phyloP scores from a whole-genome alignment of 2,329 filamentous ascomycete genomes.

The Cladophialophora immunda region DNA sequence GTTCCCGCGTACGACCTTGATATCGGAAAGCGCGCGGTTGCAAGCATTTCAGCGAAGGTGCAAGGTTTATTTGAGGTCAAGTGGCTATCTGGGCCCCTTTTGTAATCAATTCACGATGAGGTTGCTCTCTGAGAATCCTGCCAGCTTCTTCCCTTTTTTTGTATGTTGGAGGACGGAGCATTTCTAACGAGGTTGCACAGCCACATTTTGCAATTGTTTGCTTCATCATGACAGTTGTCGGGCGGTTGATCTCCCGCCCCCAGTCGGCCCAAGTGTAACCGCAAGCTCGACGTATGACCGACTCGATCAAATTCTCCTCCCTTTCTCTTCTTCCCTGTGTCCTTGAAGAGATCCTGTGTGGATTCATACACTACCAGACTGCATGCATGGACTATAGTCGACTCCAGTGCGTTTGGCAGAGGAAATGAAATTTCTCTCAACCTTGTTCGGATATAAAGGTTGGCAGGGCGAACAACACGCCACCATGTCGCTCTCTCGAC shows the following conservation, averaged over 20 bases:
- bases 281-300: background rate
- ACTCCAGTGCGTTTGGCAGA: background rate
- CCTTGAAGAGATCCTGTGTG: background rate
- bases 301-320: background rate
- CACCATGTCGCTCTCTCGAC: background rate
- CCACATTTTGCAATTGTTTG: constrained; percentile 5
- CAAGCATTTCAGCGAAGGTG: background rate
- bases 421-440: constrained; percentile 11
- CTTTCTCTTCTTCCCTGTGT: background rate
- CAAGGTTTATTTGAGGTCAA: no score
- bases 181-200: background rate
- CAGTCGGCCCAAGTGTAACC: background rate
- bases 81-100: no score
- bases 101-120: background rate
- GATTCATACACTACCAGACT: background rate
- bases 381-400: background rate
- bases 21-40: background rate
- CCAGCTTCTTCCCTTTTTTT: background rate
- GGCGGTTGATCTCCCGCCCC: constrained; percentile 12
- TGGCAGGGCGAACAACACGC: background rate
- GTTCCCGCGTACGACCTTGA: background rate
- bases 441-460: constrained; percentile 8
- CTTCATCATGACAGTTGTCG: constrained; percentile 4
- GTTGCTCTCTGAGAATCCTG: background rate
- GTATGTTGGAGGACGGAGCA: background rate